These are phyloP conservation scores for Phytophthora brassicae DNA, from an alignment of 352 stramenopile species.

Conservation along the genomic window DNA sequence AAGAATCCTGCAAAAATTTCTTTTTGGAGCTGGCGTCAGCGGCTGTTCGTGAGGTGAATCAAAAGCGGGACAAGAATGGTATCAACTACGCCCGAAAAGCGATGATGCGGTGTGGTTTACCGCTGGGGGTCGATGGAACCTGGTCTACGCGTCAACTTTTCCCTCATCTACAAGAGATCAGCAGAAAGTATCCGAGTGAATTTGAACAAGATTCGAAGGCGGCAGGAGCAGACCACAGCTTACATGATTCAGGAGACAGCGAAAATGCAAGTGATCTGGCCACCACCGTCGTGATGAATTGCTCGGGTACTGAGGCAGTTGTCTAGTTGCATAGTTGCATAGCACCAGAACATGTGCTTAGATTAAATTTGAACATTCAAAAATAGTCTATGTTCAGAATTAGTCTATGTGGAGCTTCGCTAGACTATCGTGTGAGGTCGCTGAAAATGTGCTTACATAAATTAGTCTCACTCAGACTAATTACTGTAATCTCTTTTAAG, in stretches of 20 bases:
- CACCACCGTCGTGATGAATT: background rate
- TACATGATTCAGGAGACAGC: too few species aligned
- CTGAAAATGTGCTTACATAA: background rate
- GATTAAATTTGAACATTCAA: background rate
- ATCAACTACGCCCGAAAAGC: too few species aligned
- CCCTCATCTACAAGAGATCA: background rate
- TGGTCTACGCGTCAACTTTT: background rate
- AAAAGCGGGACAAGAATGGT: too few species aligned
- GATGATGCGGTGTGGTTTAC: too few species aligned
- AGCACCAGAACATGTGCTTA: too few species aligned
- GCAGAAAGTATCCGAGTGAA: background rate
- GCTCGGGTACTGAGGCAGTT: background rate
- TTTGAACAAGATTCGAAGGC: background rate
- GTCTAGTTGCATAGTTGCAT: too few species aligned
- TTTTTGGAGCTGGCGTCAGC: background rate
- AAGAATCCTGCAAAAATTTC: background rate
- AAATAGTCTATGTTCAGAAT: background rate
- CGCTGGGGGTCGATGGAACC: too few species aligned
- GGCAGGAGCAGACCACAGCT: too few species aligned
- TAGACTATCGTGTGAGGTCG: background rate
- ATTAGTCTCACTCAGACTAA: too few species aligned
- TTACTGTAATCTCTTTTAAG: too few species aligned
- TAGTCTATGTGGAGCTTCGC: background rate
- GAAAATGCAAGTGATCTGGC: too few species aligned
- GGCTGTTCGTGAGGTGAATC: background rate